Percentiles rank a stretch among this genome's conserved stretches.
Conservation (phyloP, 2,329 filamentous ascomycete genomes). For the Fusarium humuli region DNA sequence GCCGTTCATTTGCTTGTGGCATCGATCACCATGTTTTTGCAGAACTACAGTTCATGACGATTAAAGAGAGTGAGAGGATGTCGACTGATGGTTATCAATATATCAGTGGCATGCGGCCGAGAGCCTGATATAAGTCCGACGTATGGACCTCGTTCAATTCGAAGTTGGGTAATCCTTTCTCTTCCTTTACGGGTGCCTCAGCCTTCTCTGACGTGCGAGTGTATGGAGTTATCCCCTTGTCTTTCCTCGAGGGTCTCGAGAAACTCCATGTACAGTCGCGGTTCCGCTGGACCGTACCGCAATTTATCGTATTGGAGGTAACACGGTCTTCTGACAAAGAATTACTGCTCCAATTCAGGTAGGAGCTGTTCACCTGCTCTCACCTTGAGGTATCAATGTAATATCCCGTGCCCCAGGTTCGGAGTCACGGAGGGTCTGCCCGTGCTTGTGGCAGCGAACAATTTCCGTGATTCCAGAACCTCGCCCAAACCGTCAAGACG, state of each 20-base stretch:
- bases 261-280: conserved; percentile 30
- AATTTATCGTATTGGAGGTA: conserved; percentile 12
- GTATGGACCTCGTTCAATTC: background rate
- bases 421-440: conserved; percentile 33
- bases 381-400: conserved; percentile 1
- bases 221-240: conserved; percentile 23
- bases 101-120: background rate
- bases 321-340: conserved; percentile 9
- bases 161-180: background rate
- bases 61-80: background rate
- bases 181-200: conserved; percentile 25
- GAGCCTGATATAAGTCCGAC: background rate
- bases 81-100: background rate
- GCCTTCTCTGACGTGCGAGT: conserved; percentile 9
- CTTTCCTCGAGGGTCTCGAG: conserved; percentile 8
- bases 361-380: conserved; percentile 19
- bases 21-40: conserved; percentile 8
- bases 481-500: conserved; percentile 5
- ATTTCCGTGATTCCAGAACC: conserved; percentile 36
- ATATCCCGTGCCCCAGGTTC: conserved; percentile 33
- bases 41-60: background rate
- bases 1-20: conserved; percentile 21
- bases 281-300: conserved; percentile 47
- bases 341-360: background rate
- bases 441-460: conserved; percentile 18